Base-by-base conservation (phyloP, 2,329 filamentous ascomycete species). In the Monosporascus sp. region DNA sequence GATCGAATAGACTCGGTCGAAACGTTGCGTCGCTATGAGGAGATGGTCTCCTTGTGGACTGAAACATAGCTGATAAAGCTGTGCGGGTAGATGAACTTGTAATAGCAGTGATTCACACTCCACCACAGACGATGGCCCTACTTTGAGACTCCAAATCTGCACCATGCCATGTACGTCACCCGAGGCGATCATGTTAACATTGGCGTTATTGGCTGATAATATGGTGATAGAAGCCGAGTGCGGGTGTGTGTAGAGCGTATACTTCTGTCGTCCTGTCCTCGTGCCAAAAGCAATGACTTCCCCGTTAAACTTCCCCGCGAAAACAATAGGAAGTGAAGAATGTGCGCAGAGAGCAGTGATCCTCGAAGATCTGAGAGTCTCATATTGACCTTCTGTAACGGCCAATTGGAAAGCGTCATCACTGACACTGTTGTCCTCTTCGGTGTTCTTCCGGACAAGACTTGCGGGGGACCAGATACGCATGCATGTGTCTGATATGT, bases 391-490 rank as follows among this genome's bases (percentile, higher is more conserved):
- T 44, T 53, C 49, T 6, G 49, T 49, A 18, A 41, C 49, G 6
- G 51, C 18, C 15, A 53, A 22, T 8, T 55, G 27, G 8, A 47
- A n/a, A 2, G 51, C 52, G 3, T 53, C 52, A 18, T 58, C 59
- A 24, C 56, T 57, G 17, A 48, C 51, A 48, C 55, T 60, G 6
- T 51, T 49, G n/a, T 62, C 58, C 39, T 63, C 60, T 25, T 59
- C 55, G 27, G 49, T 51, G 3, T 51, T 55, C 41, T 59, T 60
- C 11, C 60, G 51, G 8, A 62, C 48, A n/a, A 63, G 53, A 4
- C 53, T 49, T 34, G 59, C 50, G 5, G 60, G 61, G 8, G 59
- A 57, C 61, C 61, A 64, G 36, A 62, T 53, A 15, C 52, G 53
- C 60, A 62, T 62, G n/a, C 49, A 55, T 15, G 53, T 52, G 49